phyloP scores from a whole-genome alignment of 176 grass and related monocot species.

The Avena atlantica region DNA sequence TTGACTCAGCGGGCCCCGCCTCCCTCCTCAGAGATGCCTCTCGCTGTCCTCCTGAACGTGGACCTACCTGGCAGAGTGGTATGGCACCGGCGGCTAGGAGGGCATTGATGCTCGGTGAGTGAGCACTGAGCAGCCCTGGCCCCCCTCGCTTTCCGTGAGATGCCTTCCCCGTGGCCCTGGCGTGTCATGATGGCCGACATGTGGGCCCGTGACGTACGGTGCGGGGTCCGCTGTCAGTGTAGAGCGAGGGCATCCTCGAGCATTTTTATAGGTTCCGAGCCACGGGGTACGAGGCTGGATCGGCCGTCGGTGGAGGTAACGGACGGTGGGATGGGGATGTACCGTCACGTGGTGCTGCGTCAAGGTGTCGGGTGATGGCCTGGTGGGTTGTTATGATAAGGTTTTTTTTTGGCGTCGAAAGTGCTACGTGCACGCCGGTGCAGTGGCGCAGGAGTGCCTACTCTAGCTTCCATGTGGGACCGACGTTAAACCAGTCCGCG shows the following conservation, averaged over 20 bases:
- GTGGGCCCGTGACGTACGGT: accelerated
- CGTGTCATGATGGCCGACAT: not conserved
- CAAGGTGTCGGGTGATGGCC: slow-evolving; percentile 20
- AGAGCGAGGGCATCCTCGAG: no score
- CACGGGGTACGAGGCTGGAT: slow-evolving; percentile 41
- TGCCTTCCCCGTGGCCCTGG: slow-evolving; percentile 19
- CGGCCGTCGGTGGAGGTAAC: slow-evolving; percentile 42
- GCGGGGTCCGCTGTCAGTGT: not conserved
- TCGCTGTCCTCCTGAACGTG: not conserved
- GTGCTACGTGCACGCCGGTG: not conserved
- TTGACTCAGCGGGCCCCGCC: slow-evolving; percentile 17
- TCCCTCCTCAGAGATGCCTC: not conserved
- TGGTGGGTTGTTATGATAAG: not conserved
- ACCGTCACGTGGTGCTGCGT: slow-evolving; percentile 40
- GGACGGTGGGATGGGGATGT: slow-evolving; percentile 39
- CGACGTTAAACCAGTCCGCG: not conserved
- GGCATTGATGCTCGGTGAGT: not conserved
- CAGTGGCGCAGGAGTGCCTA: not conserved
- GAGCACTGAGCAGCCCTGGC: not conserved
- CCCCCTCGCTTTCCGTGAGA: slow-evolving; percentile 41
- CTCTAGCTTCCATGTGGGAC: not conserved
- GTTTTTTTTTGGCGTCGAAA: not conserved
- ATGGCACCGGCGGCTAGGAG: not conserved
- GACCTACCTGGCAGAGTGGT: slow-evolving; percentile 5
- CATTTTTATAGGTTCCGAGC: not conserved